phyloP scores from a whole-genome alignment of 192 early-diverging fungal genomes.

The Coemansia furcata region DNA sequence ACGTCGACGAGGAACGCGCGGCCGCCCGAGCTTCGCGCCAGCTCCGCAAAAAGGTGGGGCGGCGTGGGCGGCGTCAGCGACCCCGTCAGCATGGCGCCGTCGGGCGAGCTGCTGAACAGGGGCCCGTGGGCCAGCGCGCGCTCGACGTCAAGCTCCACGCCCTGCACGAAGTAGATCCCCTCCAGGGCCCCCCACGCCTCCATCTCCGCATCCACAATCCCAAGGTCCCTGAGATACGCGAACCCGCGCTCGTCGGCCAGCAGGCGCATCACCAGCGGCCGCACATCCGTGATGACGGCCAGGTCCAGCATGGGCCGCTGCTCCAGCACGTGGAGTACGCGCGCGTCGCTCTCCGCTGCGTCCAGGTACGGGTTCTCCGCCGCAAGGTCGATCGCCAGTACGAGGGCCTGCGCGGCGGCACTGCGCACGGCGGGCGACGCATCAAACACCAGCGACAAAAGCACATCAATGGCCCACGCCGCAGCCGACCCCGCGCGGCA shows the following conservation, averaged over 20 bases:
- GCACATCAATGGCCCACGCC: conserved; percentile 49
- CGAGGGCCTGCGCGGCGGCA: conserved; percentile 43
- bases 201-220: conserved; percentile 50
- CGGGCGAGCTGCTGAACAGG: conserved; percentile 46
- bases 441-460: conserved; percentile 35
- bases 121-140: conserved; percentile 49
- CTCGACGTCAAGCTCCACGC: conserved; percentile 47
- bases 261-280: conserved; percentile 39
- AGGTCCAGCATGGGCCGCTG: conserved; percentile 48
- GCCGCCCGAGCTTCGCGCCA: conserved; percentile 27
- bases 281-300: conserved; percentile 45
- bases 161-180: conserved; percentile 48
- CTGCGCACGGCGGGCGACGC: conserved; percentile 38
- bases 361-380: conserved; percentile 44
- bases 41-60: conserved; percentile 50
- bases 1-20: conserved; percentile 19
- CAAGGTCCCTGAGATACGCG: conserved; percentile 31
- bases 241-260: conserved; percentile 41
- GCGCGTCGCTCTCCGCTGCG: conserved; percentile 15
- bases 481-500: conserved; percentile 37
- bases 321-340: conserved; percentile 29
- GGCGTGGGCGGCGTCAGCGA: conserved; percentile 48
- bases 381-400: conserved; percentile 39
- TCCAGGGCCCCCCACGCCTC: conserved; percentile 50
- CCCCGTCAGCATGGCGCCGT: conserved; percentile 44